Conservation (phyloP, 495 filamentous ascomycete species). For the Trichoderma erinaceum region DNA sequence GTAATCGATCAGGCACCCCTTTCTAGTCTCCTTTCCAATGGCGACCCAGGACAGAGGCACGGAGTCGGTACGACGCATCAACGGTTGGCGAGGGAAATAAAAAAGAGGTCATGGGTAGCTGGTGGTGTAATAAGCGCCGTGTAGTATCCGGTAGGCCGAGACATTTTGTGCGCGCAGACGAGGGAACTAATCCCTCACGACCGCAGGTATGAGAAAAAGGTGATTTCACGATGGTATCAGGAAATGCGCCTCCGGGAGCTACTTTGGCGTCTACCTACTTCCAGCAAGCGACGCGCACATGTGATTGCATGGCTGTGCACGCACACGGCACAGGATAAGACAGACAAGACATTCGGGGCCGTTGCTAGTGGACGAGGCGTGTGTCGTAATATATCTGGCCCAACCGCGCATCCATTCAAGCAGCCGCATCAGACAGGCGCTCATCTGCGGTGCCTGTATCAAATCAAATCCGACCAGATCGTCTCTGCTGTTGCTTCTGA, state of each 20-base stretch:
- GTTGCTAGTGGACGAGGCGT: background rate
- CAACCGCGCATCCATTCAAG: background rate
- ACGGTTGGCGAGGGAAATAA: background rate
- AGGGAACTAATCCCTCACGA: background rate
- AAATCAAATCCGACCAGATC: background rate
- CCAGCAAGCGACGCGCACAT: background rate
- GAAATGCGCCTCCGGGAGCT: too few species aligned
- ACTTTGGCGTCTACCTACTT: too few species aligned
- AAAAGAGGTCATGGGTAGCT: background rate
- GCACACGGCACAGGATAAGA: background rate
- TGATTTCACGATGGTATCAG: background rate
- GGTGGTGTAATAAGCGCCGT: constrained; percentile 6
- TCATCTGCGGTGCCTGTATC: background rate
- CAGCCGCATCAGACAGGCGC: background rate
- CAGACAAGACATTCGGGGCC: too few species aligned
- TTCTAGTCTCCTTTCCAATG: background rate
- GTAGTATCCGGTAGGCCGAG: background rate
- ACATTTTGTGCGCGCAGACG: background rate
- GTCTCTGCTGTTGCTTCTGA: background rate
- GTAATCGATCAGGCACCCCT: too few species aligned
- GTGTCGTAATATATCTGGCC: background rate
- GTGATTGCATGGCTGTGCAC: background rate
- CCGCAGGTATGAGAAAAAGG: background rate
- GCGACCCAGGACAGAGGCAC: background rate
- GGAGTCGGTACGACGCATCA: background rate